Evolutionary conservation across 2,329 filamentous ascomycete species (phyloP).

Genomic region (Fusarium floridanum): DNA sequence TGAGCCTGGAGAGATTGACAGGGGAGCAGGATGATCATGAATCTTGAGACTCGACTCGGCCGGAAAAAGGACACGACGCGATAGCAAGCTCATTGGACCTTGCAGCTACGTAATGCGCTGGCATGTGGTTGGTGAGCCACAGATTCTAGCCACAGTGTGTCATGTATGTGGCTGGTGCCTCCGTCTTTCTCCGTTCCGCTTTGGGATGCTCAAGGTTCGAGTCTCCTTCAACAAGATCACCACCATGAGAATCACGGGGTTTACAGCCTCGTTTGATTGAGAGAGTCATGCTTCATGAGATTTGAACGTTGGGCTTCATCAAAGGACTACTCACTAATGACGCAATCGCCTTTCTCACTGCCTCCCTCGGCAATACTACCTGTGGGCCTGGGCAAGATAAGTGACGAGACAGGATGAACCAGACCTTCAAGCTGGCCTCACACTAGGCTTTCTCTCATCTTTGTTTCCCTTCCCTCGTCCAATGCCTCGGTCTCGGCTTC

Average conservation of each 20-base stretch:
- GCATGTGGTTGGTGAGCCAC: constrained; percentile 29
- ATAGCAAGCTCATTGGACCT: constrained; percentile 48
- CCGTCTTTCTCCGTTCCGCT: background rate
- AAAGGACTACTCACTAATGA: background rate
- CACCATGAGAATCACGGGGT: background rate
- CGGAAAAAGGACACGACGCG: constrained; percentile 51
- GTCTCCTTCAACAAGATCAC: background rate
- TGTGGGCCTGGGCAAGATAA: background rate
- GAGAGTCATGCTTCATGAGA: background rate
- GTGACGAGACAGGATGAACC: background rate
- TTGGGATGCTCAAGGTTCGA: background rate
- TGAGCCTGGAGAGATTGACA: constrained; percentile 33
- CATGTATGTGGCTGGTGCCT: constrained; percentile 12
- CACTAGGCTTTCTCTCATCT: background rate
- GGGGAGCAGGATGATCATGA: constrained; percentile 44
- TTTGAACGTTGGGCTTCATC: background rate
- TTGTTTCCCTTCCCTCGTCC: background rate
- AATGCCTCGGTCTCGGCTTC: background rate
- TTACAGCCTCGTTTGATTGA: background rate
- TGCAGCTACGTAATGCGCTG: constrained; percentile 38
- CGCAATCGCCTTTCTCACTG: background rate
- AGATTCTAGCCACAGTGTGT: background rate
- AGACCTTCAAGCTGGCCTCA: background rate
- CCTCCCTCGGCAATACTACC: background rate
- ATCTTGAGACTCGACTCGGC: constrained; percentile 39